A percentile compares a stretch with the other conserved stretches of the same genome.
Evolutionary conservation across 2,329 filamentous ascomycete genomes (phyloP).

Genomic region (Leptosphaerulina australis): DNA sequence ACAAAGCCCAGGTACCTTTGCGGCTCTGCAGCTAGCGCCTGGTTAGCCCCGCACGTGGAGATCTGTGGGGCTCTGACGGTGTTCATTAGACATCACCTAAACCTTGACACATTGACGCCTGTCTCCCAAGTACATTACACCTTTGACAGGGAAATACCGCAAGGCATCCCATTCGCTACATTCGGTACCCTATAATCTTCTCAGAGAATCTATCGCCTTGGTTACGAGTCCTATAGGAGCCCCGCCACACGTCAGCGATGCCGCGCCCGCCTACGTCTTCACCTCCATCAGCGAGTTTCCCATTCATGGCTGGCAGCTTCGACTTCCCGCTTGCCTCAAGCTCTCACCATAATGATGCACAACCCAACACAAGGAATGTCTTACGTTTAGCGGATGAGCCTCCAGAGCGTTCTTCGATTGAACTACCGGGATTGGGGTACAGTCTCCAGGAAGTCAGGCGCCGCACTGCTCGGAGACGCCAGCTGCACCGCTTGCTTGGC

Average conservation of each 20-base stretch:
- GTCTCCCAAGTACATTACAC: background rate
- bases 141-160: background rate
- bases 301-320: constrained; percentile 50
- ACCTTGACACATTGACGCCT: background rate
- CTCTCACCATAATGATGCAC: constrained; percentile 25
- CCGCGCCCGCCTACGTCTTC: constrained; percentile 39
- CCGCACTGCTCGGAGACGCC: constrained; percentile 23
- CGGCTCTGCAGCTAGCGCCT: constrained; percentile 21
- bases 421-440: constrained; percentile 10
- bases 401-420: constrained; percentile 14
- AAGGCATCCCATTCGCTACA: background rate
- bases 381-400: constrained; percentile 20
- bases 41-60: constrained; percentile 10
- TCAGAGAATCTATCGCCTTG: background rate
- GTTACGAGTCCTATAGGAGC: constrained; percentile 19
- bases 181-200: background rate
- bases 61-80: background rate
- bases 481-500: constrained; percentile 28
- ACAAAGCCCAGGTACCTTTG: constrained; percentile 15
- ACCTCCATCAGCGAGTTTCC: constrained; percentile 34
- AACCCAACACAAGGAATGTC: constrained; percentile 14
- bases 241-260: constrained; percentile 37
- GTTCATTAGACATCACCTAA: background rate
- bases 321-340: constrained; percentile 54
- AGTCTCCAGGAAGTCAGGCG: constrained; percentile 16